Base-by-base conservation (phyloP, 768 basidiomycete genomes). In the Psilocybe sp. region DNA sequence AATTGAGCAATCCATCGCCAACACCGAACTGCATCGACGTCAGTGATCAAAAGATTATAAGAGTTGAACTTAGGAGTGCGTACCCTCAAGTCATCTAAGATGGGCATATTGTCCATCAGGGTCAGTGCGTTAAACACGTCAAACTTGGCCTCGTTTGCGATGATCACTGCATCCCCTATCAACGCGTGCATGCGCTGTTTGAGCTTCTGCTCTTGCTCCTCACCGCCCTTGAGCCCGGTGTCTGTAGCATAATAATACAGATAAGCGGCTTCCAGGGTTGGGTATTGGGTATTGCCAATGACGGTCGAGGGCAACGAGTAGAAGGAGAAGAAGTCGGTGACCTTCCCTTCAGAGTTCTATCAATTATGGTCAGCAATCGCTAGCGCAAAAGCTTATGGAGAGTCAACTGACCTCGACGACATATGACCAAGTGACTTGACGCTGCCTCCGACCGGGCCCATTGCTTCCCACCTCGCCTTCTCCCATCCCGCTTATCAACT, bases 261-360 rank as follows among this genome's bases (percentile, higher is more conserved):
- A 69, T 98, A 99, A 10, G 92, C 96, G 0, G 95, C 96, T 57
- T 99, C 86, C 36, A 99, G 79, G 23, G 82, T 60, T 15, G 78
- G 75, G 62, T 93, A 70, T 56, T 85, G 89, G n/a, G 75, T 53
- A 57, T 82, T 83, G 46, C 82, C 79, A 64, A 98, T 92, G 53
- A 98, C 84, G 1, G 92, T 89, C 4, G 96, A 98, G 0, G 97
- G 96, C 18, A 99, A 82, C 12, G 90, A 90, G 67, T 97, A 99
- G 74, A 98, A 96, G 8, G 96, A 95, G 69, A 98, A 87, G 63
- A 95, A 89, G 69, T 99, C 97, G 1, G 96, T 98, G 59, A 99
- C 86, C 53, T 79, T 78, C 51, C 87, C 82, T 2, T 80, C 69
- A 1, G 90, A 88, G 66, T 98, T 80, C 95, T 98, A 19, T 4